Evolutionary conservation across 176 grass and related monocot species (phyloP), one percentile per base, ranked within the genome.

Genomic region (Carex parvula): DNA sequence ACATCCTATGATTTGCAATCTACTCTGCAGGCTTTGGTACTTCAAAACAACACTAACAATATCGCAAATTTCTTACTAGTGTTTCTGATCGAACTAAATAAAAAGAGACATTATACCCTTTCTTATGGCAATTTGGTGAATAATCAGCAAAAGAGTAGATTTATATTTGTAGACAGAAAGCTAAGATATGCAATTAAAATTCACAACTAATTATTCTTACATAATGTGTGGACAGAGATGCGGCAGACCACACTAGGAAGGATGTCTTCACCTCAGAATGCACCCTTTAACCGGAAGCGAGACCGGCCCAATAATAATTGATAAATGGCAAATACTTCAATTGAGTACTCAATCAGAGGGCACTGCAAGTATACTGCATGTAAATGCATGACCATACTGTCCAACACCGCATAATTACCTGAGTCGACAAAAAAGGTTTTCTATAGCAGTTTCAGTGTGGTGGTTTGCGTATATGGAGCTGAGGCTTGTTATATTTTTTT

Each of bases 161-260:
- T 70, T 70, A n/a, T 44, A 68, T 70, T 17, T 42, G 17, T 70
- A 41, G 66, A 18, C 66, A n/a, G 66, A 70, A 70, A n/a, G 66
- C 67, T 66, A 33, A 22, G 70, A 81, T 83, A 74, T 21, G 22
- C 6, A 24, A 12, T 72, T 46, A 26, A 59, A 63, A 68, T 64
- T 81, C 86, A 46, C 55, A 64, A 87, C 16, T 67, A 80, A 89
- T 91, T 10, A 30, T 57, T 33, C 52, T 56, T 78, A 30, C 73
- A 78, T 78, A 8, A 78, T 30, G 22, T 69, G 64, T 16, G 62
- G 79, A 83, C 91, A 91, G 91, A 93, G 80, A 90, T 99, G 93
- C 89, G 91, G 68, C 86, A 89, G 84, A 85, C 88, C 80, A 89
- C 86, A 46, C 79, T 85, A 83, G 93, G 83, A 32, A 99, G 90